These are phyloP conservation scores for Alternaria angustiovoidea DNA, from an alignment of 2,329 filamentous ascomycete species.

Conservation along the genomic window DNA sequence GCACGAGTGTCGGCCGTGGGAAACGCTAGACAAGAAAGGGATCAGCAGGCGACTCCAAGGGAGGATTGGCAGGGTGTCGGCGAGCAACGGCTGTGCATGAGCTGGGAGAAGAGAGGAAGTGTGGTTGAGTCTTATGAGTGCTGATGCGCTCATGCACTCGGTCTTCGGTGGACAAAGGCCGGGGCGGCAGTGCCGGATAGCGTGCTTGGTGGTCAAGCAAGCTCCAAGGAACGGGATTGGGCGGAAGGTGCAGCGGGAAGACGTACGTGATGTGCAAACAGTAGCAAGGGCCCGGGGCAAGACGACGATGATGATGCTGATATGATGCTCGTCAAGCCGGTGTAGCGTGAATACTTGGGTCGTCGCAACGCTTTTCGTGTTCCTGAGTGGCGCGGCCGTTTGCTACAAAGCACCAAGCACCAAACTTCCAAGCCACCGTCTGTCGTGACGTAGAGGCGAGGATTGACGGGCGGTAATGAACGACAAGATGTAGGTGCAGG, in stretches of 20 bases:
- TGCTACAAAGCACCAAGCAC: neutral
- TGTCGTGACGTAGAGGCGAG: constrained; percentile 9
- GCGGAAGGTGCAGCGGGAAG: constrained; percentile 21
- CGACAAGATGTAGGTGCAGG: constrained; percentile 17
- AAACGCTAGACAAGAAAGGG: constrained; percentile 20
- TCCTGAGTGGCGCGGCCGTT: constrained; percentile 18
- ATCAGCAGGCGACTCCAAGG: constrained; percentile 27
- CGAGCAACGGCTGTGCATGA: constrained; percentile 2
- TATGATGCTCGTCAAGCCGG: too few relatives aligned
- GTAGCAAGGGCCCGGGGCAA: neutral
- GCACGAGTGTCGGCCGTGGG: constrained; percentile 12
- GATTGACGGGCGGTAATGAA: constrained; percentile 9
- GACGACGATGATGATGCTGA: neutral
- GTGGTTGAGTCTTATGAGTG: constrained; percentile 9
- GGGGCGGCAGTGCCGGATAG: constrained; percentile 35
- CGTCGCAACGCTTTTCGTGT: constrained; percentile 16
- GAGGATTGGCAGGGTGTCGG: constrained; percentile 7
- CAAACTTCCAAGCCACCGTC: neutral
- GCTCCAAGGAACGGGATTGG: too few relatives aligned
- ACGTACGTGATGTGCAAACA: constrained; percentile 25
- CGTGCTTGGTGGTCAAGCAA: neutral
- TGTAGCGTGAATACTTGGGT: neutral
- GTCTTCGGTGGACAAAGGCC: constrained; percentile 22
- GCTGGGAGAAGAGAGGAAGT: neutral
- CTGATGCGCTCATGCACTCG: constrained; percentile 17